Base-by-base conservation (phyloP, 805 yeast genomes). In the Sporopachydermia quercuum region DNA sequence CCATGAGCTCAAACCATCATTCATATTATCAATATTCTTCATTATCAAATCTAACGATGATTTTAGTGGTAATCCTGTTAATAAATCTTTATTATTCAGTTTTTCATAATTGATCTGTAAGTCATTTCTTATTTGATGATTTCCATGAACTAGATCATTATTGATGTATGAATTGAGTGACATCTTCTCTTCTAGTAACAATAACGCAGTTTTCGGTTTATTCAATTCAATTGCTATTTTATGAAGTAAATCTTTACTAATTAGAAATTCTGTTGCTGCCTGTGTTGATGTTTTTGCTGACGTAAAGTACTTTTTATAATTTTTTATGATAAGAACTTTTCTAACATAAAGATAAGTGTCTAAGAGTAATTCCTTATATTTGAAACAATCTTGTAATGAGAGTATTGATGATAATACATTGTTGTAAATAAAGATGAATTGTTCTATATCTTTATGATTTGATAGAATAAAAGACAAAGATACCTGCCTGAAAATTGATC, bases 311-410 rank as follows among this genome's bases (percentile, higher is more conserved):
- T 14, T 23, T 15, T 23, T 34, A 16, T 37, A 19, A 8, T 38
- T 16, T 39, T 35, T 39, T 6, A 41, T 16, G 19, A 34, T 16
- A 5, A 33, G 14, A 16, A 40, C 34, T 18, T 39, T 18, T 18
- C 27, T 35, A 36, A 27, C 34, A 37, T 38, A 40, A 30, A 27
- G 40, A 35, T n/a, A 35, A 19, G 36, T 35, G 4, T 17, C 23
- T 8, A 17, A 34, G 16, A 17, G 5, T n/a, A 6, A n/a, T 15
- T 19, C 18, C 37, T 39, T 39, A 3, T 16, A n/a, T 6, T 17
- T n/a, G 6, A 16, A n/a, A 6, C 19, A n/a, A 4, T 34, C 41
- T 16, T 16, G 11, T 15, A n/a, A n/a, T n/a, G n/a, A n/a, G n/a
- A n/a, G n/a, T n/a, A n/a, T n/a, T n/a, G n/a, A n/a, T n/a, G n/a